phyloP scores from a whole-genome alignment of 2,329 filamentous ascomycete genomes.

The Tolypocladium album region DNA sequence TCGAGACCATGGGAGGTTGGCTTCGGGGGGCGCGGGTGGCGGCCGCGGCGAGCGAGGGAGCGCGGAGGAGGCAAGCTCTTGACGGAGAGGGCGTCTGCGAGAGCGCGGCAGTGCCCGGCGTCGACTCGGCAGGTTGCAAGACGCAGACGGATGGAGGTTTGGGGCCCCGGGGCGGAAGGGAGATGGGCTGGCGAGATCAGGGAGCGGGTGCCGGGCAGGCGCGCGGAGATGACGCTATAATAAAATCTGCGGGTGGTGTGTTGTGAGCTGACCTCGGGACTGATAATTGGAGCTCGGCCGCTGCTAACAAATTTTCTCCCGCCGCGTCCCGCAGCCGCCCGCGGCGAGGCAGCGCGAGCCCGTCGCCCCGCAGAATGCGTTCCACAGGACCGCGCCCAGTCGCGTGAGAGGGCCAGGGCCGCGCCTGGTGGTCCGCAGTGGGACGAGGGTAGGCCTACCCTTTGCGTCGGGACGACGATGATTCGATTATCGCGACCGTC shows the following conservation, averaged over 20 bases:
- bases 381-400: background rate
- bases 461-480: background rate
- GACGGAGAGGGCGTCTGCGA: background rate
- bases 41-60: background rate
- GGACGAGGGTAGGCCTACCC: background rate
- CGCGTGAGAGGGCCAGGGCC: background rate
- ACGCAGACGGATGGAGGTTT: background rate
- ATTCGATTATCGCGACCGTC: background rate
- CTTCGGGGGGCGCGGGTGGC: slow-evolving; percentile 7
- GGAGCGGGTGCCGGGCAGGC: background rate
- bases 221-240: slow-evolving; percentile 2
- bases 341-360: background rate
- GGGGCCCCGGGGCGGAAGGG: background rate
- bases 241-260: background rate
- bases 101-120: background rate
- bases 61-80: background rate
- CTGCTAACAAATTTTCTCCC: background rate
- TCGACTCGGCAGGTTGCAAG: background rate
- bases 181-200: background rate
- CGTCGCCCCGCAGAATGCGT: background rate
- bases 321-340: background rate
- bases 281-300: background rate
- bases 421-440: background rate
- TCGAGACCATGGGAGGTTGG: slow-evolving; percentile 21
- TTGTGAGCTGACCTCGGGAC: background rate